Evolutionary conservation across 192 early-diverging fungal genomes (phyloP), one percentile per base, ranked within the genome.

Genomic region (Linnemannia hyalina): DNA sequence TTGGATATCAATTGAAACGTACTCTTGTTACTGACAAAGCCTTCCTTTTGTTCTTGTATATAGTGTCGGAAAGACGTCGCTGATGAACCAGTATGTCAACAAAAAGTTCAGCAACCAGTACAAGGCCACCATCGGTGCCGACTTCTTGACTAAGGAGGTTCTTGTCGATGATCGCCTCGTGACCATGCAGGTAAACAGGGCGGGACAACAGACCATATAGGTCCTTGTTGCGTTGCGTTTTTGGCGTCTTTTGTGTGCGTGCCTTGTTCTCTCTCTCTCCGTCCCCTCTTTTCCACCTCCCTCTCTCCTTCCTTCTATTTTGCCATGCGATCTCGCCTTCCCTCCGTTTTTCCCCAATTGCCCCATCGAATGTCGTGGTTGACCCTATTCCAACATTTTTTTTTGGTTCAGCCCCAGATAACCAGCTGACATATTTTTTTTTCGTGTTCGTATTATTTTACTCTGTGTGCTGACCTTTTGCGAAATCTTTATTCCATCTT

Each of bases 81-180:
- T 99, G 85, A 99, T 99, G 98, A 99, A 99, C 93, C 99, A 99
- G 90, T 99, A 97, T 93, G 97, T 99, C 35, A 97, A 98, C 89
- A 96, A 96, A 72, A 97, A 96, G 87, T 99, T 99, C 91, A 96
- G 92, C 88, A 96, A 93, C 83, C 97, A 98, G 90, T 99, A 99
- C 92, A 99, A 99, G 88, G 99, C 99, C 29, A 99, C 99, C 49
- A 99, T 99, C 78, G 99, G 99, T 38, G 98, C 99, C 23, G 99
- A 99, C 90, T 99, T 99, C 81, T 93, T 99, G 89, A 99, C 97
- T 80, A 99, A 99, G 88, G 97, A 99, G 87, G 95, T 99, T 29
- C 90, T 95, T 70, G 95, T 98, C 18, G 98, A 99, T 80, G 97
- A 98, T 80, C 93, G 94, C 49, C 82, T 95, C 26, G 97, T 97